A percentile compares a stretch with the other conserved stretches of the same genome.
phyloP scores from a whole-genome alignment of 139 green algal genomes.

The Picochlorum sp. region DNA sequence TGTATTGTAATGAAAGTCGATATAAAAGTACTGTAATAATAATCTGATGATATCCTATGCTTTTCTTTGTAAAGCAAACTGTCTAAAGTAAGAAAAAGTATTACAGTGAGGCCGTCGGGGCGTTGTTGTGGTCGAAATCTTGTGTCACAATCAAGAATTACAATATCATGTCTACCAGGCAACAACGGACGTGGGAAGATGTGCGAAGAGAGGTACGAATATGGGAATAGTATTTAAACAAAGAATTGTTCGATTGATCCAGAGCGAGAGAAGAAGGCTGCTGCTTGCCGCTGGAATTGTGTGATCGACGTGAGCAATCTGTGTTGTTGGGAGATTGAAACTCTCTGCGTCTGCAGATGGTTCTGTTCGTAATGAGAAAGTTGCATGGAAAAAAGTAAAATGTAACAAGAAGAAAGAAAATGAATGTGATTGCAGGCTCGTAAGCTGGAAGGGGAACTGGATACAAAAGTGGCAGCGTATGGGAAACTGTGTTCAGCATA shows the following conservation, averaged over 20 bases:
- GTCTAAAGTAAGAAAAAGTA: no score
- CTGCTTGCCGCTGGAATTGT: no score
- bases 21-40: no score
- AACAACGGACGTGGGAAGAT: not conserved
- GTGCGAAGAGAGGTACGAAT: not conserved
- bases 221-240: not conserved
- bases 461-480: slow-evolving; percentile 81
- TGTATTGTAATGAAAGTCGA: no score
- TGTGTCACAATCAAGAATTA: not conserved
- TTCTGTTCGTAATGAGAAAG: not conserved
- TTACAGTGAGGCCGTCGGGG: no score
- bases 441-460: slow-evolving; percentile 82
- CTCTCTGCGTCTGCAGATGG: not conserved
- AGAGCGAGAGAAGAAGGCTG: no score
- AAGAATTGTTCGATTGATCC: not conserved
- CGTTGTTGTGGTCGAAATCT: no score
- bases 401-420: slow-evolving; percentile 14
- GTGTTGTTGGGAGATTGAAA: no score
- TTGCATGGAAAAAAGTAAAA: slow-evolving; percentile 4
- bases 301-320: no score
- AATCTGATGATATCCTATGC: no score
- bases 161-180: not conserved
- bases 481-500: slow-evolving; percentile 69
- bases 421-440: slow-evolving; percentile 45
- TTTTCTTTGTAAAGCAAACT: no score